Evolutionary conservation across 345 rosid species (phyloP).

Genomic region (Turnera subulata): DNA sequence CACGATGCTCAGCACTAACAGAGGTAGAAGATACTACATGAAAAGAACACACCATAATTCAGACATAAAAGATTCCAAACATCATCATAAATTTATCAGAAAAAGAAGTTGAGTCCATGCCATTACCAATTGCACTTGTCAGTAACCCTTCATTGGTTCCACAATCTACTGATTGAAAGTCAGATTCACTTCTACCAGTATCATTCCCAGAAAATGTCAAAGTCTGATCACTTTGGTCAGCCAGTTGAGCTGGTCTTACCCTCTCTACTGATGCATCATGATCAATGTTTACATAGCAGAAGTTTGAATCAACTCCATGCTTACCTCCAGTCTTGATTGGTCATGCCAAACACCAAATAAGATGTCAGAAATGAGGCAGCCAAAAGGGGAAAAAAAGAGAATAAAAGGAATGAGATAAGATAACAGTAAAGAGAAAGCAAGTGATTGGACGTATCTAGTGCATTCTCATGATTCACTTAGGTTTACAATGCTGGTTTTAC

Average conservation of each 20-base stretch:
- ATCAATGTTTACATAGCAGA: constrained; percentile 9
- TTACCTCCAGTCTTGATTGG: constrained; percentile 25
- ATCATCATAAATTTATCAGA: constrained; percentile 33
- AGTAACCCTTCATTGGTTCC: constrained; percentile 17
- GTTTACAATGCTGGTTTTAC: too few relatives aligned
- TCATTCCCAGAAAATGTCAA: constrained; percentile 16
- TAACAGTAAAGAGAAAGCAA: neutral
- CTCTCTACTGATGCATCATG: constrained; percentile 6
- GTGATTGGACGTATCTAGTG: neutral
- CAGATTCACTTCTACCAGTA: constrained; percentile 24
- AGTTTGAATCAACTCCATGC: constrained; percentile 26
- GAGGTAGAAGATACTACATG: constrained; percentile 5
- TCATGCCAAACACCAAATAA: constrained; percentile 8
- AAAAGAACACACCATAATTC: constrained; percentile 10
- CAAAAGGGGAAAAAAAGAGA: too few relatives aligned
- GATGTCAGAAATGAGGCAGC: neutral
- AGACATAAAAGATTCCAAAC: constrained; percentile 16
- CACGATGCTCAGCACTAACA: constrained; percentile 16
- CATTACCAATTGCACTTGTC: constrained; percentile 16
- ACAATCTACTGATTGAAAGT: constrained; percentile 14
- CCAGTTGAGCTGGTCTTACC: constrained; percentile 23
- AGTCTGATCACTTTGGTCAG: constrained; percentile 22
- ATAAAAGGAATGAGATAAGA: neutral
- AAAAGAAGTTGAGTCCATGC: constrained; percentile 25
- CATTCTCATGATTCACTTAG: too few relatives aligned